phyloP scores from a whole-genome alignment of 306 rosid species.

The Acacia crassicarpa region DNA sequence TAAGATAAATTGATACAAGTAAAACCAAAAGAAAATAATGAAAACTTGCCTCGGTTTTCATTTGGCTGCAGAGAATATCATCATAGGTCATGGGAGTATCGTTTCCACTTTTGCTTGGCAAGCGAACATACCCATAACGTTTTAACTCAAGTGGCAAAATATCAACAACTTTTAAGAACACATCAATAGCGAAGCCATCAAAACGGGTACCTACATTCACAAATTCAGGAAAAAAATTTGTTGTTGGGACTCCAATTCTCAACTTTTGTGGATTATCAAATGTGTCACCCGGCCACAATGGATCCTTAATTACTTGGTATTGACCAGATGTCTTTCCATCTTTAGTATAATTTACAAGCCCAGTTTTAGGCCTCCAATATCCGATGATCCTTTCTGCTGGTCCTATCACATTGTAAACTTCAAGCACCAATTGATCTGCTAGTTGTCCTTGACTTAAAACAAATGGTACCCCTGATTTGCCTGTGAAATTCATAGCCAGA shows the following conservation, averaged over 20 bases:
- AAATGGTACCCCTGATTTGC: slow-evolving; percentile 25
- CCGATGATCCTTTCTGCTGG: slow-evolving; percentile 38
- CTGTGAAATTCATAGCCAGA: not conserved
- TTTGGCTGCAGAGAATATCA: not conserved
- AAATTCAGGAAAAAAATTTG: not conserved
- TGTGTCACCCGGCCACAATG: not conserved
- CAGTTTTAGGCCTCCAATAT: slow-evolving; percentile 28
- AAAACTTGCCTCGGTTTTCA: not conserved
- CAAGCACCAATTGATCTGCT: slow-evolving; percentile 19
- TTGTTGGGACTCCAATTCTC: not conserved
- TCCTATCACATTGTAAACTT: slow-evolving; percentile 38
- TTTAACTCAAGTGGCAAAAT: not conserved
- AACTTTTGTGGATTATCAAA: not conserved
- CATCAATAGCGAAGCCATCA: not conserved
- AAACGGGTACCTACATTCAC: not conserved
- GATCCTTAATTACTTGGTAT: not conserved
- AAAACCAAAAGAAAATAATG: not conserved
- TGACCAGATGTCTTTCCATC: not conserved
- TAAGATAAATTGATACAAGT: not conserved
- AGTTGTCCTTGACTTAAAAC: slow-evolving; percentile 25
- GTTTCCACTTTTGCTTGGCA: not conserved
- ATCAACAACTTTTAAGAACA: not conserved
- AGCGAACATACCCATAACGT: not conserved
- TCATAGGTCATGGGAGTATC: not conserved
- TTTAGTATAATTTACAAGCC: not conserved